These are phyloP conservation scores for Diplotaxis tenuifolia DNA, from an alignment of 345 rosid species.

Conservation along the genomic window DNA sequence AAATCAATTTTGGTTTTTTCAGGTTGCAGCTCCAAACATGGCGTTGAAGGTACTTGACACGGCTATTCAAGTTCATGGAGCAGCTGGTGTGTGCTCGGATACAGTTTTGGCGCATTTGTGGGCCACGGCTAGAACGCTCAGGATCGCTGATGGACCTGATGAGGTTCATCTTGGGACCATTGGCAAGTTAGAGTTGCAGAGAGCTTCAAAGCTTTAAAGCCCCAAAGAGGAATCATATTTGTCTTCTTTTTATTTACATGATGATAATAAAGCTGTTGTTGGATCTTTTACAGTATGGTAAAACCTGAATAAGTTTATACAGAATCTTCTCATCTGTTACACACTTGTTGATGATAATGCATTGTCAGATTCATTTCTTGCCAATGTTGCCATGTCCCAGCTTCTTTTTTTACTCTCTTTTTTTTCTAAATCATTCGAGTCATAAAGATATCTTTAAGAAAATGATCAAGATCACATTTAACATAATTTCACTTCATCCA, in stretches of 20 bases:
- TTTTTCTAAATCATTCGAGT: background rate
- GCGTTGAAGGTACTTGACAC: slow-evolving; percentile 79
- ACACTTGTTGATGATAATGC: background rate
- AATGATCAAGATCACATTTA: slow-evolving; percentile 4
- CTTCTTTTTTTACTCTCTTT: background rate
- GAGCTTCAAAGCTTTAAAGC: slow-evolving; percentile 66
- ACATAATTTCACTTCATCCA: background rate
- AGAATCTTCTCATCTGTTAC: slow-evolving; percentile 5
- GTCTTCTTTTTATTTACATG: background rate
- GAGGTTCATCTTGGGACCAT: slow-evolving; percentile 95
- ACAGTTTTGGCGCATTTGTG: slow-evolving; percentile 82
- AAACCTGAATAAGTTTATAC: background rate
- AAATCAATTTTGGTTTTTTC: slow-evolving; percentile 11
- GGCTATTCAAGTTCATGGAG: slow-evolving; percentile 95
- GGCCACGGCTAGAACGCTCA: slow-evolving; percentile 82
- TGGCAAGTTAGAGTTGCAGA: slow-evolving; percentile 71
- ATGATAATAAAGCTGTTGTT: slow-evolving; percentile 7
- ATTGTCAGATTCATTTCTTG: slow-evolving; percentile 8
- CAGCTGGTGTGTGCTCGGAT: slow-evolving; percentile 74
- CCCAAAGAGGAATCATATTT: background rate
- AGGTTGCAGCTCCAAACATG: slow-evolving; percentile 99
- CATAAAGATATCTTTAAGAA: too few species aligned
- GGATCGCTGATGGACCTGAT: slow-evolving; percentile 90
- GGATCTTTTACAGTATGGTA: background rate
- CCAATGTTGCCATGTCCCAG: background rate